phyloP scores from a whole-genome alignment of 495 filamentous ascomycete genomes.

The Annulohypoxylon nitens region DNA sequence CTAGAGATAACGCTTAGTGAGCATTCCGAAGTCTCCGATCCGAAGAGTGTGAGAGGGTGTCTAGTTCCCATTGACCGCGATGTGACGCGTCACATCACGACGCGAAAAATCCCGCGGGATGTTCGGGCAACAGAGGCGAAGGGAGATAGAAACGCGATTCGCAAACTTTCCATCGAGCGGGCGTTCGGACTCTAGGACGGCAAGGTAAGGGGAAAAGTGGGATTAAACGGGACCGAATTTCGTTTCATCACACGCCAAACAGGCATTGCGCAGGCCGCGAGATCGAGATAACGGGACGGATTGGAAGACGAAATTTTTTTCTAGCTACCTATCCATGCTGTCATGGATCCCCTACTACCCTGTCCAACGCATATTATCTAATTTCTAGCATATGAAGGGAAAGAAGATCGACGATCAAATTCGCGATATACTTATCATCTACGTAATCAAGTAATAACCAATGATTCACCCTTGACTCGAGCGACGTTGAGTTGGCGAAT shows the following conservation, averaged over 20 bases:
- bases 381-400: constrained; percentile 6
- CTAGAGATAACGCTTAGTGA: constrained; percentile 33
- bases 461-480: constrained; percentile 9
- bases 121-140: constrained; percentile 9
- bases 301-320: not conserved
- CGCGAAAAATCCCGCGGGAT: constrained; percentile 4
- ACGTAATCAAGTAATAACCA: constrained; percentile 27
- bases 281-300: constrained; percentile 4
- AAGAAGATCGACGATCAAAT: constrained; percentile 20
- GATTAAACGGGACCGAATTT: constrained; percentile 6
- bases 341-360: not conserved
- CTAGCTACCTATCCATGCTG: constrained; percentile 1
- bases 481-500: not conserved
- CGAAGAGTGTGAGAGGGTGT: constrained; percentile 11
- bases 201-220: constrained; percentile 16
- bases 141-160: constrained; percentile 18
- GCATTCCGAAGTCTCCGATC: constrained; percentile 24
- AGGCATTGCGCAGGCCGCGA: constrained; percentile 25
- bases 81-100: constrained; percentile 30
- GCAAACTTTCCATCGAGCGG: constrained; percentile 25
- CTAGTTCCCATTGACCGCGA: constrained; percentile 9
- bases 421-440: constrained; percentile 17
- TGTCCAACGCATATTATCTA: constrained; percentile 10
- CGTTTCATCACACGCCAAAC: constrained; percentile 19
- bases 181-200: constrained; percentile 34